A percentile compares a stretch with the other conserved stretches of the same genome.
phyloP scores from a whole-genome alignment of 73 alveolate species.

The Paramecium sonneborni region DNA sequence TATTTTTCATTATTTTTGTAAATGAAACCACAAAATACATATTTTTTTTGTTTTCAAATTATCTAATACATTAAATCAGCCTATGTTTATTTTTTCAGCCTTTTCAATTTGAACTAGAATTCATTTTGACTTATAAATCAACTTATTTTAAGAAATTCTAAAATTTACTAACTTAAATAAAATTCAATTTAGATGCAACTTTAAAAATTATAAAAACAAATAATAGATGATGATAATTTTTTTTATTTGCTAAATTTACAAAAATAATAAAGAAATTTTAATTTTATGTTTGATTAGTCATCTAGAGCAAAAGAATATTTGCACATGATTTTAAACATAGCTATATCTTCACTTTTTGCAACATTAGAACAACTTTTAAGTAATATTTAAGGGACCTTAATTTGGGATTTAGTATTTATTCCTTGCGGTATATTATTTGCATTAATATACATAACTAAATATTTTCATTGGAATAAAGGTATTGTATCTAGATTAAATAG shows the following conservation, averaged over 20 bases:
- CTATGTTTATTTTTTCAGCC: too few relatives aligned
- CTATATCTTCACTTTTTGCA: not conserved
- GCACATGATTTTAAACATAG: not conserved
- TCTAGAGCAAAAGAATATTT: not conserved
- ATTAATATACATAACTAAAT: not conserved
- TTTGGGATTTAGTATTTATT: not conserved
- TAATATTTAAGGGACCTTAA: not conserved
- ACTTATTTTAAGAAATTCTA: too few relatives aligned
- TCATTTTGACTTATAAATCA: too few relatives aligned
- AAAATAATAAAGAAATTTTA: not conserved
- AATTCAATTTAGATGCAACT: too few relatives aligned
- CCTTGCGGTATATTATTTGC: not conserved
- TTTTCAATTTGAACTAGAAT: too few relatives aligned
- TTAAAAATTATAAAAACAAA: too few relatives aligned
- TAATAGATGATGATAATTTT: too few relatives aligned
- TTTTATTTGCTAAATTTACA: not conserved
- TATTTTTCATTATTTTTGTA: not conserved
- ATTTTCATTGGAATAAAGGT: not conserved
- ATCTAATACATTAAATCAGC: too few relatives aligned
- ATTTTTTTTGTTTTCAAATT: not conserved
- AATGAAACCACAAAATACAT: not conserved
- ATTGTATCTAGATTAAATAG: not conserved
- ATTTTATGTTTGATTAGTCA: not conserved
- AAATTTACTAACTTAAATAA: too few relatives aligned
- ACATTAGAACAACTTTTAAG: not conserved